Conservation (phyloP, 495 filamentous ascomycete species). For the Penicillium pancosmium region DNA sequence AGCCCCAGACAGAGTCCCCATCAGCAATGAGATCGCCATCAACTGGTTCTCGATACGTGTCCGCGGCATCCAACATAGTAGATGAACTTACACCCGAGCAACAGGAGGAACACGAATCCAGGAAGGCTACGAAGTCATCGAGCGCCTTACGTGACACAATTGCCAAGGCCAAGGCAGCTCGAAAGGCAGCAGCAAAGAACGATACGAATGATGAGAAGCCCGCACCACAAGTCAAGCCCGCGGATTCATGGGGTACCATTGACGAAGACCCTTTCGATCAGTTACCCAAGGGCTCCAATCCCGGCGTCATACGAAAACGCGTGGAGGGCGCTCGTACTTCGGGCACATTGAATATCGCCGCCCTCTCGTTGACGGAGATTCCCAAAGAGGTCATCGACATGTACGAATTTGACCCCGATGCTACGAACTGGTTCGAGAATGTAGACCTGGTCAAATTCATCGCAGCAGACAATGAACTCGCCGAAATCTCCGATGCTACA, state of each 20-base stretch:
- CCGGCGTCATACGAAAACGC: conserved; percentile 69
- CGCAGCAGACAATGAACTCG: conserved; percentile 90
- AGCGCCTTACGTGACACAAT: conserved; percentile 85
- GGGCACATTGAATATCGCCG: conserved; percentile 87
- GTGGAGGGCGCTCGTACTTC: conserved; percentile 76
- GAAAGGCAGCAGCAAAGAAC: conserved; percentile 57
- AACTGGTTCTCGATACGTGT: conserved; percentile 35
- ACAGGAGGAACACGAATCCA: conserved; percentile 34
- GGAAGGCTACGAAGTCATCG: conserved; percentile 69
- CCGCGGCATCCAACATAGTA: conserved; percentile 34
- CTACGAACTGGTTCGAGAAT: conserved; percentile 81
- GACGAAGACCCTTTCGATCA: conserved; percentile 72
- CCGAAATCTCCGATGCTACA: conserved; percentile 66
- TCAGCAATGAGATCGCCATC: conserved; percentile 35
- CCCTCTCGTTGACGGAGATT: conserved; percentile 77
- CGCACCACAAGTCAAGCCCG: conserved; percentile 21
- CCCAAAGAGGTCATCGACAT: conserved; percentile 85
- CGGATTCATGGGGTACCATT: conserved; percentile 44
- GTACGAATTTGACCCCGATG: conserved; percentile 74
- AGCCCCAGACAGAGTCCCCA: conserved; percentile 31
- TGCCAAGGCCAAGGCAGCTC: conserved; percentile 88
- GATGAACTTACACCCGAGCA: conserved; percentile 36
- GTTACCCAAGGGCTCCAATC: conserved; percentile 60
- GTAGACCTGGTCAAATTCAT: conserved; percentile 90
- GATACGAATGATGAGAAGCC: conserved; percentile 23